Evolutionary conservation across 495 filamentous ascomycete species (phyloP).

Genomic region (Ramalina intermedia): DNA sequence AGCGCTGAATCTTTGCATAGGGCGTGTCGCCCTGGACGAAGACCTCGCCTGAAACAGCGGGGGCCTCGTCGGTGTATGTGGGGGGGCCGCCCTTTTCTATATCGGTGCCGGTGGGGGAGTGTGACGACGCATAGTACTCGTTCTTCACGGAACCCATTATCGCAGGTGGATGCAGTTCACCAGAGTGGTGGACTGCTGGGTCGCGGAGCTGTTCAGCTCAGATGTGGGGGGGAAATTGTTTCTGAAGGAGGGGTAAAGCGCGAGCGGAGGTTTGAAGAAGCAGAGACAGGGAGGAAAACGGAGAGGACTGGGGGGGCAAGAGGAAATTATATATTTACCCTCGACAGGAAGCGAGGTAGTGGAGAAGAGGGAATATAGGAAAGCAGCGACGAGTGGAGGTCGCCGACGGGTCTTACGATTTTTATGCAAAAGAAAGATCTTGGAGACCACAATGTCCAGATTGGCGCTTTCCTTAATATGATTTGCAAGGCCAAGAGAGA

Average conservation of each 20-base stretch:
- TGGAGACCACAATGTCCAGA: neutral
- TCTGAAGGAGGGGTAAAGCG: neutral
- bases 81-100: constrained; percentile 9
- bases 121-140: constrained; percentile 7
- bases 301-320: neutral
- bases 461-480: too few species aligned
- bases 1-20: constrained; percentile 53
- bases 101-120: constrained; percentile 10
- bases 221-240: neutral
- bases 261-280: neutral
- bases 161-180: constrained; percentile 6
- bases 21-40: constrained; percentile 46
- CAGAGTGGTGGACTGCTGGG: constrained; percentile 1
- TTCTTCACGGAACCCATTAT: constrained; percentile 13
- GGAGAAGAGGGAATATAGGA: too few species aligned
- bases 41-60: constrained; percentile 45
- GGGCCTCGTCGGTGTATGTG: constrained; percentile 34
- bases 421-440: neutral
- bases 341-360: neutral
- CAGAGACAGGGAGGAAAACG: neutral
- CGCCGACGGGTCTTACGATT: constrained; percentile 5
- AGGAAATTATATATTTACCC: neutral
- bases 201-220: constrained; percentile 9
- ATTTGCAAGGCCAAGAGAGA: too few species aligned
- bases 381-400: constrained; percentile 7